Evolutionary conservation across 2,329 filamentous ascomycete genomes (phyloP).

Genomic region (Colletotrichum endophyticum): DNA sequence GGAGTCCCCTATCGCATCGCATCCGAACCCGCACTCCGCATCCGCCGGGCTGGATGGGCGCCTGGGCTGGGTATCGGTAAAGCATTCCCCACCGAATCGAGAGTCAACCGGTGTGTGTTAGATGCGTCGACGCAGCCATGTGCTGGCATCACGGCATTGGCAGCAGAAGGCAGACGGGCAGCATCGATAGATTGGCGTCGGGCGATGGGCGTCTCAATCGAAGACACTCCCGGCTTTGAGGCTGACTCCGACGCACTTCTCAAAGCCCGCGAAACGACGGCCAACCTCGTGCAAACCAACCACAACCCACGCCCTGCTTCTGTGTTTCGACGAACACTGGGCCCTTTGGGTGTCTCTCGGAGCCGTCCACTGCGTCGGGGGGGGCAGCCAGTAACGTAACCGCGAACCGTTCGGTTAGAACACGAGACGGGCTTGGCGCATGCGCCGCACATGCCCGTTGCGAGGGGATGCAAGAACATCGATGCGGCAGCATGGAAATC

Average conservation of each 20-base stretch:
- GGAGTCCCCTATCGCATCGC: background rate
- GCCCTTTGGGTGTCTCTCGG: background rate
- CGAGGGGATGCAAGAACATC: background rate
- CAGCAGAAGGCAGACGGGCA: background rate
- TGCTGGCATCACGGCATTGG: background rate
- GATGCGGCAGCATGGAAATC: background rate
- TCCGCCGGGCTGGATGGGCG: background rate
- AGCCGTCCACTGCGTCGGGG: background rate
- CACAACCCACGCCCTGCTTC: background rate
- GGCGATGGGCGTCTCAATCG: background rate
- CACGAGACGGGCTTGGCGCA: background rate
- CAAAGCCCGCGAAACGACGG: background rate
- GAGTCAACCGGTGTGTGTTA: background rate
- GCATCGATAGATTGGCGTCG: constrained; percentile 4
- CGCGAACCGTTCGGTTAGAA: background rate
- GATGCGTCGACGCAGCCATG: background rate
- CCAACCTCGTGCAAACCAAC: background rate
- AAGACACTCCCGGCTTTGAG: background rate
- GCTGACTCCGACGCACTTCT: background rate
- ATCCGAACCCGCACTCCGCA: background rate
- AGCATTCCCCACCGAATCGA: background rate
- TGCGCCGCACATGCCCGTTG: background rate
- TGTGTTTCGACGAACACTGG: background rate
- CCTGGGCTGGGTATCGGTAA: background rate
- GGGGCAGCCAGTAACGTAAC: background rate